Conservation (phyloP, 352 stramenopile genomes). For the Globisporangium cylindrosporum region DNA sequence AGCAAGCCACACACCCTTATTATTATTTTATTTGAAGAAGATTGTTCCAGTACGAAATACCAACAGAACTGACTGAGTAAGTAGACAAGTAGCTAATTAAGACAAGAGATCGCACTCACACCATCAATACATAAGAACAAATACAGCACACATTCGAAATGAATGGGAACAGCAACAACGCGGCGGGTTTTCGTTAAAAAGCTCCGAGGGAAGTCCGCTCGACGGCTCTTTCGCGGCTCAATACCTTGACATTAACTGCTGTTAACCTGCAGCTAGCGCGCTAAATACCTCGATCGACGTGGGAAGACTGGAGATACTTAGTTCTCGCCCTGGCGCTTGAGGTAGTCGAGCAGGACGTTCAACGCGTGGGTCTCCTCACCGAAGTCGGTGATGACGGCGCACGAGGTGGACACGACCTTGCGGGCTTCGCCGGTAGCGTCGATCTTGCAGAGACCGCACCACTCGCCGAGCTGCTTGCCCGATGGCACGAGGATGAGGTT, state of each 20-base stretch:
- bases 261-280: slow-evolving; percentile 14
- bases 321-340: slow-evolving; percentile 94
- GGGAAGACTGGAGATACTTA: slow-evolving; percentile 34
- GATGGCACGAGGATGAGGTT: slow-evolving; percentile 92
- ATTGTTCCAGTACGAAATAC: slow-evolving; percentile 19
- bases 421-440: slow-evolving; percentile 95
- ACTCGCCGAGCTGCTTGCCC: slow-evolving; percentile 98
- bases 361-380: slow-evolving; percentile 98
- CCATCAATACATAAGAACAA: slow-evolving; percentile 7
- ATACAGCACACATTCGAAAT: background rate
- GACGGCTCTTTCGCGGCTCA: slow-evolving; percentile 9
- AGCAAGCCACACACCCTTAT: background rate
- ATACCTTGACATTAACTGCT: slow-evolving; percentile 9
- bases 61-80: background rate
- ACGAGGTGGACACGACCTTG: slow-evolving; percentile 99
- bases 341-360: slow-evolving; percentile 98
- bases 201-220: slow-evolving; percentile 37
- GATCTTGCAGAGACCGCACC: slow-evolving; percentile 99
- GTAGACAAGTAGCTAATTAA: slow-evolving; percentile 12
- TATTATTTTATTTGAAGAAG: slow-evolving; percentile 14
- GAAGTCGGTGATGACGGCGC: slow-evolving; percentile 99
- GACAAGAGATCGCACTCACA: background rate
- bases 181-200: slow-evolving; percentile 28
- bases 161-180: background rate
- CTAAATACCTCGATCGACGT: slow-evolving; percentile 24